A percentile compares a stretch with the other conserved stretches of the same genome.
These are phyloP conservation scores for Alternaria gansuensis DNA, from an alignment of 2,329 filamentous ascomycete genomes.

Conservation along the genomic window DNA sequence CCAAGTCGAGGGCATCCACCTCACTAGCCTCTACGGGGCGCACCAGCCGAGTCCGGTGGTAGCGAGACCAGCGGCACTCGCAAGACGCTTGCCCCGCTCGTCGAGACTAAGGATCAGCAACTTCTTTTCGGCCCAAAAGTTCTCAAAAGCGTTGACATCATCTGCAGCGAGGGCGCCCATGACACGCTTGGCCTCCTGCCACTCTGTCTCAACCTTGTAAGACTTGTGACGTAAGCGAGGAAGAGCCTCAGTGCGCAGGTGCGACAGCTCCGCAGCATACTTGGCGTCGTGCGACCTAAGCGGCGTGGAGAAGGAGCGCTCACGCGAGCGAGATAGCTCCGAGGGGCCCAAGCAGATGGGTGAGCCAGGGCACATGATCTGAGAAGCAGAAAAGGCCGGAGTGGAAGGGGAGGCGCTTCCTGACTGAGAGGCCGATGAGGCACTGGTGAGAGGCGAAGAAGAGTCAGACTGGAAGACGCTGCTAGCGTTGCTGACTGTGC, in stretches of 20 bases:
- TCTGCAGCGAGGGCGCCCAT: conserved; percentile 36
- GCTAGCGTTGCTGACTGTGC: conserved; percentile 44
- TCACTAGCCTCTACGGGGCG: conserved; percentile 47
- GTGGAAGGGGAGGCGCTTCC: conserved; percentile 37
- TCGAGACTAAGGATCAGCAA: conserved; percentile 45
- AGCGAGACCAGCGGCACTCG: conserved; percentile 34
- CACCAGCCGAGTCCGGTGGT: conserved; percentile 49
- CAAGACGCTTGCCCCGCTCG: conserved; percentile 41
- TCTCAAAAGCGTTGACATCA: conserved; percentile 48
- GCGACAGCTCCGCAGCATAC: conserved; percentile 49
- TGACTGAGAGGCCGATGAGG: conserved; percentile 39
- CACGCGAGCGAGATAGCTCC: conserved; percentile 30
- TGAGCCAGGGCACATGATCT: conserved; percentile 38
- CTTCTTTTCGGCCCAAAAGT: conserved; percentile 54
- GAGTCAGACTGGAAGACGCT: conserved; percentile 41
- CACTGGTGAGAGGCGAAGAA: conserved; percentile 37
- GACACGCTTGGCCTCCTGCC: conserved; percentile 43
- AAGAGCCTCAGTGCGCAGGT: conserved; percentile 53
- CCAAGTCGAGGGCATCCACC: conserved; percentile 25
- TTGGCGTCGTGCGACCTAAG: conserved; percentile 48
- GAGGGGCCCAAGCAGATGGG: conserved; percentile 43
- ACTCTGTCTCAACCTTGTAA: conserved; percentile 49
- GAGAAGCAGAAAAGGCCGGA: conserved; percentile 32
- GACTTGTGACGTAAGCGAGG: conserved; percentile 55
- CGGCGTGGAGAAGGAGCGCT: conserved; percentile 48